These are phyloP conservation scores for Pleurotus tuoliensis DNA, from an alignment of 768 basidiomycete genomes.

Conservation along the genomic window DNA sequence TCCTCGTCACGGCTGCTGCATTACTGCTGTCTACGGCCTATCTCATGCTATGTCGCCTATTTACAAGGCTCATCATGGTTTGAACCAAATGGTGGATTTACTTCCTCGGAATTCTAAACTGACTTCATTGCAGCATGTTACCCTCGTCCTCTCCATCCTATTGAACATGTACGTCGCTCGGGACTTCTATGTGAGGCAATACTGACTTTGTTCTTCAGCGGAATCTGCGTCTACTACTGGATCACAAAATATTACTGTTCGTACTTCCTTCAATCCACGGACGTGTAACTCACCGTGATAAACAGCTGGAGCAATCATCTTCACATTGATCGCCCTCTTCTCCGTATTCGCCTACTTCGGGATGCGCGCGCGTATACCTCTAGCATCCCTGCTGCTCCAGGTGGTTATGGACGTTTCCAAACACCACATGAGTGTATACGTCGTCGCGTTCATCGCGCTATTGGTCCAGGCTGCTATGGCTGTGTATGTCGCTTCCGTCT, in stretches of 20 bases:
- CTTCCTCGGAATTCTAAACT: background rate
- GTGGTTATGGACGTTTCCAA: slow-evolving; percentile 83
- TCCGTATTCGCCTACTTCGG: slow-evolving; percentile 75
- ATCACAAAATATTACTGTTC: slow-evolving; percentile 65
- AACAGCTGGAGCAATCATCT: slow-evolving; percentile 77
- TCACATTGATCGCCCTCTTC: slow-evolving; percentile 74
- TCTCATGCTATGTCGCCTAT: slow-evolving; percentile 65
- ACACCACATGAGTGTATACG: slow-evolving; percentile 76
- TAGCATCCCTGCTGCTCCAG: slow-evolving; percentile 75
- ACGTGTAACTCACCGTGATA: slow-evolving; percentile 4
- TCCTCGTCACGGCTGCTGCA: slow-evolving; percentile 67
- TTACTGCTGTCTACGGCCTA: slow-evolving; percentile 63
- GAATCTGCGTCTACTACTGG: slow-evolving; percentile 74
- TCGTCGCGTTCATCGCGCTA: slow-evolving; percentile 71
- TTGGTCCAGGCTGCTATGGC: slow-evolving; percentile 66
- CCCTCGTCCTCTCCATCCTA: slow-evolving; percentile 56
- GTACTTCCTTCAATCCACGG: slow-evolving; percentile 17
- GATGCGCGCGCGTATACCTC: slow-evolving; percentile 67
- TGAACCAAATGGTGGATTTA: background rate
- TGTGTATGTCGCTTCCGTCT: slow-evolving; percentile 42
- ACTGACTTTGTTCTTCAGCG: slow-evolving; percentile 35
- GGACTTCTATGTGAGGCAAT: background rate
- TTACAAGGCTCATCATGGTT: slow-evolving; percentile 68
- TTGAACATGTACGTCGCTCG: slow-evolving; percentile 54
- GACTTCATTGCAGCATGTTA: slow-evolving; percentile 42